phyloP scores from a whole-genome alignment of 176 grass and related monocot genomes.

The Triticum monococcum region DNA sequence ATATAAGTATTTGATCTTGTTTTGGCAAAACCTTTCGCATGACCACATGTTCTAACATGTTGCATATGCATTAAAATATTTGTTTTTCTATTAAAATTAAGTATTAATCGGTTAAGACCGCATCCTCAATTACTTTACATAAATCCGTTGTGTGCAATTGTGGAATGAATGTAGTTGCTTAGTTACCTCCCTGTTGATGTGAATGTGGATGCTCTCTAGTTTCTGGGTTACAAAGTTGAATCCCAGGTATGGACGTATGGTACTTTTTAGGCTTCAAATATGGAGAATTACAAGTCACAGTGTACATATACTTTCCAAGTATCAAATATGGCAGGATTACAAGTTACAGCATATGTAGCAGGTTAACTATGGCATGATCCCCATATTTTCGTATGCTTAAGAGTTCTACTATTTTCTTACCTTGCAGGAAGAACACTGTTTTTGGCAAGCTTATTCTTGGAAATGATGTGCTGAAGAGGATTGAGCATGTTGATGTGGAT shows the following conservation, averaged over 20 bases:
- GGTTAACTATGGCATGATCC: constrained; percentile 2
- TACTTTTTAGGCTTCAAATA: not conserved
- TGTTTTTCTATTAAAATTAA: not conserved
- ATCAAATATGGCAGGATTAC: not conserved
- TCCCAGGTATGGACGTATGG: not conserved
- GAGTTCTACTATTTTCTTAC: constrained; percentile 18
- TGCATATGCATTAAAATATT: not conserved
- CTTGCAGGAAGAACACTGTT: constrained; percentile 82
- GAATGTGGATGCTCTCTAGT: not conserved
- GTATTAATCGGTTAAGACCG: not conserved
- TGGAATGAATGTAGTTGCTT: not conserved
- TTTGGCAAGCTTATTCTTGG: constrained; percentile 95
- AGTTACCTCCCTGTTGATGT: not conserved
- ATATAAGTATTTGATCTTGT: not conserved
- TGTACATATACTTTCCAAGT: not conserved
- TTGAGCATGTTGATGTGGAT: constrained; percentile 83
- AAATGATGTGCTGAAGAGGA: constrained; percentile 74
- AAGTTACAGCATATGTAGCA: not conserved
- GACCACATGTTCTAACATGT: not conserved
- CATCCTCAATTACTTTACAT: not conserved
- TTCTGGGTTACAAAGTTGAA: not conserved
- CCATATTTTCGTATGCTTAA: not conserved
- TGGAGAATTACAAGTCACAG: not conserved
- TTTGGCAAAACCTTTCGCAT: not conserved
- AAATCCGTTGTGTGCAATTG: not conserved